Evolutionary conservation across 306 rosid species (phyloP), one percentile per base, ranked within the genome.

Genomic region (Sindora glabra): DNA sequence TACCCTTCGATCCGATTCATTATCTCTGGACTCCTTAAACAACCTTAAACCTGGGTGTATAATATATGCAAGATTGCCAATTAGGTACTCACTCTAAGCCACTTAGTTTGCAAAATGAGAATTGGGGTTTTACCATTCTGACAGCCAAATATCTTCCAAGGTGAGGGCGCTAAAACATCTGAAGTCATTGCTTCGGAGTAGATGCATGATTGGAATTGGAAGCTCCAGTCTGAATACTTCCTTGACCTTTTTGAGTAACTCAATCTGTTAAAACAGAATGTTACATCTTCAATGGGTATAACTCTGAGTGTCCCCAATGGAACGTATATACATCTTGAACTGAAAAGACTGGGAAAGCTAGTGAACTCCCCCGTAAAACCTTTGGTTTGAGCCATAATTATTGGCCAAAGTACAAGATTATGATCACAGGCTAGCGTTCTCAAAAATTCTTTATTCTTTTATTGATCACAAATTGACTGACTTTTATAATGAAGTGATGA

Each of bases 121-220:
- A 55, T 40, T 29, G 52, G 65, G 29, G 62, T 17, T 81, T 68
- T 76, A 90, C 97, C 97, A 77, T 90, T 90, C 62, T 75, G 87
- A 67, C 89, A 87, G 15, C 97, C 97, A 73, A 90, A 90, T 50
- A 90, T 90, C 66, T 85, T 90, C 97, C 96, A 90, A 2, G 91
- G 82, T 8, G 97, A 90, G 61, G 96, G 87, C 56, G 91, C 88
- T 48, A 82, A 68, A 49, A 90, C 97, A 75, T 90, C 97, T 19
- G 86, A 51, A 34, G 96, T 67, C 78, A 75, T 83, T 4, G 86
- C 78, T 64, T 90, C 96, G 9, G 77, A 25, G 70, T 57, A 75
- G 27, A 79, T 45, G 55, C 61, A 48, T 51, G 95, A 64, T 19
- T 72, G 58, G 25, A n/a, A n/a, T n/a, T n/a, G n/a, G n/a, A 70